Conservation (phyloP, 345 rosid species). For the Xanthoceras sorbifolium region DNA sequence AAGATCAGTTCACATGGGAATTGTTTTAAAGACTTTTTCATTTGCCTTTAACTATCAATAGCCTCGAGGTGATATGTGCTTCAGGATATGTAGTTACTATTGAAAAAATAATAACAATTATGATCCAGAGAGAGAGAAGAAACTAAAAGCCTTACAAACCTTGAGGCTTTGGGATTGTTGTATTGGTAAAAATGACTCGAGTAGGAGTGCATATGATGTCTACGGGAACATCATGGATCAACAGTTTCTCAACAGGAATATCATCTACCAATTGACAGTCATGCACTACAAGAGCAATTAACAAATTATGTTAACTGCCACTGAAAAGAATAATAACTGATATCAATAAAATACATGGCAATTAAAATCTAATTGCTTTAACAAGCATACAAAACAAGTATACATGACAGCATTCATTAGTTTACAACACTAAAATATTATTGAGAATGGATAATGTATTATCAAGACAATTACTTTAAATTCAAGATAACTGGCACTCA, state of each 20-base stretch:
- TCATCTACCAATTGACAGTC: slow-evolving; percentile 86
- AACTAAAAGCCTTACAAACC: slow-evolving; percentile 39
- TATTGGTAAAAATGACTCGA: slow-evolving; percentile 67
- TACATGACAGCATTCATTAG: background rate
- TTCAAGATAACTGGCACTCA: background rate
- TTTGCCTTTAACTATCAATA: background rate
- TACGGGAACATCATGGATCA: slow-evolving; percentile 89
- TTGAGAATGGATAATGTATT: background rate
- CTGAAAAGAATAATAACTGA: background rate
- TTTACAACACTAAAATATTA: background rate
- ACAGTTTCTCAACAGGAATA: slow-evolving; percentile 73
- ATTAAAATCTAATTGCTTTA: background rate
- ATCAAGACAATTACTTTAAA: background rate
- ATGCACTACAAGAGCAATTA: slow-evolving; percentile 56
- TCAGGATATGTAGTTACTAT: background rate
- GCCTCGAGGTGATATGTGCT: background rate
- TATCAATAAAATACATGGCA: background rate
- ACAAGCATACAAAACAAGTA: background rate
- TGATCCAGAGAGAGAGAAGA: background rate
- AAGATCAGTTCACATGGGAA: background rate
- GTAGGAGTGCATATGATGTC: slow-evolving; percentile 89
- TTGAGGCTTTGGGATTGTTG: slow-evolving; percentile 77
- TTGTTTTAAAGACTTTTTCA: background rate
- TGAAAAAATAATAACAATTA: background rate
- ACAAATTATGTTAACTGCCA: background rate